Evolutionary conservation across 2,329 filamentous ascomycete genomes (phyloP).

Genomic region (Aspergillus tamarii): DNA sequence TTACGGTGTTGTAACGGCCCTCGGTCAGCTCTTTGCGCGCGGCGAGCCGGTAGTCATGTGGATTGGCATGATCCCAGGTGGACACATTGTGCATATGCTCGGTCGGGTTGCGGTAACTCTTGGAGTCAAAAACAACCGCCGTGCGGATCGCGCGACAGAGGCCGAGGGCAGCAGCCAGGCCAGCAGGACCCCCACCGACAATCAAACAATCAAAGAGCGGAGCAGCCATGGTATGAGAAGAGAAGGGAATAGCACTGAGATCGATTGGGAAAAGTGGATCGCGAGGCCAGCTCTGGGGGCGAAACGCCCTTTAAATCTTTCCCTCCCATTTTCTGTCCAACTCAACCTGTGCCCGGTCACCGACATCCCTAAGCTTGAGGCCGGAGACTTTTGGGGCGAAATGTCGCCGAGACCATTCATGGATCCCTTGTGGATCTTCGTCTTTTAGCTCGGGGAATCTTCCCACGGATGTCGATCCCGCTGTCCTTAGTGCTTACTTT

Average conservation of each 20-base stretch:
- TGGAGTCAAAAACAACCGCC: slow-evolving; percentile 1
- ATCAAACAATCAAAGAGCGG: not conserved
- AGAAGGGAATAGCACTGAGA: too few relatives aligned
- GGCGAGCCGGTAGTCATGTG: not conserved
- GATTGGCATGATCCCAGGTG: not conserved
- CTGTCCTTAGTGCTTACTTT: not conserved
- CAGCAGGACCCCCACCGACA: not conserved
- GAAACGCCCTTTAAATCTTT: too few relatives aligned
- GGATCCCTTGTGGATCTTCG: too few relatives aligned
- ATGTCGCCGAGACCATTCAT: too few relatives aligned
- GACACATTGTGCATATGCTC: not conserved
- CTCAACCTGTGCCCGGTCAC: too few relatives aligned
- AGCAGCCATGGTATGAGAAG: not conserved
- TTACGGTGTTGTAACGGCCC: not conserved
- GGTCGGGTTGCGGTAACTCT: not conserved
- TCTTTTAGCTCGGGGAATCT: too few relatives aligned
- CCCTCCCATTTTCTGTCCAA: too few relatives aligned
- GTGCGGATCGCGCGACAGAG: not conserved
- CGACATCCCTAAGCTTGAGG: too few relatives aligned
- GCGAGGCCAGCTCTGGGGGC: too few relatives aligned
- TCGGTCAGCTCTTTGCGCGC: not conserved
- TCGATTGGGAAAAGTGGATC: too few relatives aligned
- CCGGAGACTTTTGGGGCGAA: too few relatives aligned
- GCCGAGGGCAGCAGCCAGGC: not conserved
- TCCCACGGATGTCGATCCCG: too few relatives aligned